These are phyloP conservation scores for Curvularia eragrostidis DNA, from an alignment of 2,329 filamentous ascomycete species.

Conservation along the genomic window DNA sequence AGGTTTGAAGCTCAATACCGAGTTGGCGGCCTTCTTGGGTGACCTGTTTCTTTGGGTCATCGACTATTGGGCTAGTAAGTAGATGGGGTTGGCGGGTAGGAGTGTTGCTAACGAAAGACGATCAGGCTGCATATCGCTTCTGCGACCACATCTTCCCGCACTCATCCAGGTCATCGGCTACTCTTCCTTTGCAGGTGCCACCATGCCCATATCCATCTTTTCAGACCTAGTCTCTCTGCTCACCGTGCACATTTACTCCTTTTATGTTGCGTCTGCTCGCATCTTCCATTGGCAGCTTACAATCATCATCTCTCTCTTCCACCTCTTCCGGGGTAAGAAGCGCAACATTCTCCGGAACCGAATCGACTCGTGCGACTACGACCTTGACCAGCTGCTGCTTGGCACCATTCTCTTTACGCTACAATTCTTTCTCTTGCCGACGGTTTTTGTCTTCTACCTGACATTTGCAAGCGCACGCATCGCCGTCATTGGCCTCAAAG, in stretches of 20 bases:
- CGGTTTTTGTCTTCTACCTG: constrained; percentile 94
- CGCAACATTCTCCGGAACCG: constrained; percentile 95
- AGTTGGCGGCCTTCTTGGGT: constrained; percentile 90
- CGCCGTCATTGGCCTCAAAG: constrained; percentile 93
- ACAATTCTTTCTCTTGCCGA: constrained; percentile 92
- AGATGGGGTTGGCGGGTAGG: too few species aligned
- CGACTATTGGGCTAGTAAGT: constrained; percentile 89
- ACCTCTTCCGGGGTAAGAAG: constrained; percentile 97
- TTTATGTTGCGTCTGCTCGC: constrained; percentile 94
- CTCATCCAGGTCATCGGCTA: constrained; percentile 94
- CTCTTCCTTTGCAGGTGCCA: constrained; percentile 93
- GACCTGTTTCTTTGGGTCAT: constrained; percentile 98
- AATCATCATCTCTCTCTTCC: constrained; percentile 96
- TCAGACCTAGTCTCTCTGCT: constrained; percentile 91
- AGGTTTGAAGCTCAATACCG: constrained; percentile 91
- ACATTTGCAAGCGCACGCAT: constrained; percentile 95
- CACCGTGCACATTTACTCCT: constrained; percentile 96
- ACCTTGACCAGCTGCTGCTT: constrained; percentile 92
- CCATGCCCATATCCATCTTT: constrained; percentile 94
- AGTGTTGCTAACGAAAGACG: constrained; percentile 14
- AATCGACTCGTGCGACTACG: constrained; percentile 98
- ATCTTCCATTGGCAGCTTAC: constrained; percentile 99
- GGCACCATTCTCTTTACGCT: constrained; percentile 97
- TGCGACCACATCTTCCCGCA: constrained; percentile 81
- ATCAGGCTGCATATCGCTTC: constrained; percentile 73